Percentiles rank a stretch among this genome's conserved stretches.
phyloP scores from a whole-genome alignment of 192 early-diverging fungal genomes.

The Umbelopsis ramanniana region DNA sequence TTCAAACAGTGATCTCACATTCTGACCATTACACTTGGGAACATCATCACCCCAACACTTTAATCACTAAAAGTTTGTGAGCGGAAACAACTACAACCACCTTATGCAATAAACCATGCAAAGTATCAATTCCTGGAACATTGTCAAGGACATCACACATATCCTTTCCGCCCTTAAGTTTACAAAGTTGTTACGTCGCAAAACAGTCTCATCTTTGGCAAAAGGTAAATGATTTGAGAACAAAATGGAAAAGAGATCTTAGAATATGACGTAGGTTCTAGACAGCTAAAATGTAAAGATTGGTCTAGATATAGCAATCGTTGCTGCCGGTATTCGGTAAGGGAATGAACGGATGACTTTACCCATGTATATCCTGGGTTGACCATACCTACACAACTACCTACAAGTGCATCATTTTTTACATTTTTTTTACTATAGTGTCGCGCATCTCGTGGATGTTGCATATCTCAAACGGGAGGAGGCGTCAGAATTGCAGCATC shows the following conservation, averaged over 20 bases:
- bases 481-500: background rate
- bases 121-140: too few species aligned
- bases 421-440: background rate
- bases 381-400: background rate
- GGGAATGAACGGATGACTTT: background rate
- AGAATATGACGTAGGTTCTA: background rate
- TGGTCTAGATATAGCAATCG: slow-evolving; percentile 30
- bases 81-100: too few species aligned
- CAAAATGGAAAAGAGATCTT: background rate
- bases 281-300: background rate
- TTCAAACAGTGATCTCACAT: too few species aligned
- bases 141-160: too few species aligned
- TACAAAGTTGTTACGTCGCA: too few species aligned
- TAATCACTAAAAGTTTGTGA: too few species aligned
- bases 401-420: background rate
- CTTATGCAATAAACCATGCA: too few species aligned
- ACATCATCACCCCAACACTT: too few species aligned
- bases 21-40: too few species aligned
- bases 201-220: too few species aligned
- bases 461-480: slow-evolving; percentile 15
- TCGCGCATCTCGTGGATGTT: slow-evolving; percentile 23
- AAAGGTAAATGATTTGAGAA: slow-evolving; percentile 7
- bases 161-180: too few species aligned
- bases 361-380: background rate
- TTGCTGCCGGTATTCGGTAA: slow-evolving; percentile 32